phyloP scores from a whole-genome alignment of 139 green algal species.

The Chlorella sp. region DNA sequence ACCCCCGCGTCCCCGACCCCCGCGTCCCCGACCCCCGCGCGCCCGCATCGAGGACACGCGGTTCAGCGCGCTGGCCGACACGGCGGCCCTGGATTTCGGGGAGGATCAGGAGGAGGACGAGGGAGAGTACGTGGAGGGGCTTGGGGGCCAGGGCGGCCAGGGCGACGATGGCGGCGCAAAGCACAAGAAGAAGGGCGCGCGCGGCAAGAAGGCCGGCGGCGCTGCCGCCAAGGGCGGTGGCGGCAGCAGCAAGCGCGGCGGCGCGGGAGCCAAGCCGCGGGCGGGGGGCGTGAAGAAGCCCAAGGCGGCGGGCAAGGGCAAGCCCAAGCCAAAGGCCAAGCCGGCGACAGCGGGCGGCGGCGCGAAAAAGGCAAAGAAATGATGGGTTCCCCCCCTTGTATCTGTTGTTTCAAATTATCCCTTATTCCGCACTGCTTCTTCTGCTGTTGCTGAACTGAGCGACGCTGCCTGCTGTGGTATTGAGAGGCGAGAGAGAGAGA shows the following conservation, averaged over 20 bases:
- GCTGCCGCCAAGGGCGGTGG: neutral
- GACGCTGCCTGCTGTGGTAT: too few species aligned
- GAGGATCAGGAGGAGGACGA: too few species aligned
- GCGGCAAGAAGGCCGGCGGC: neutral
- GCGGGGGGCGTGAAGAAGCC: slow-evolving; percentile 22
- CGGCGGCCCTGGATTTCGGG: neutral
- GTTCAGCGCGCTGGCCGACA: neutral
- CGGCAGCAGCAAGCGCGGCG: neutral
- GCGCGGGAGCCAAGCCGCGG: slow-evolving; percentile 12
- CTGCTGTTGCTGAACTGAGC: too few species aligned
- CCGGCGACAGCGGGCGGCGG: neutral
- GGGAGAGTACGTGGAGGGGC: neutral
- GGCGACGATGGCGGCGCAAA: neutral
- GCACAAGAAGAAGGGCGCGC: neutral
- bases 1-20: neutral
- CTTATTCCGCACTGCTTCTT: too few species aligned
- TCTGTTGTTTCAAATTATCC: too few species aligned
- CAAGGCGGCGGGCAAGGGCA: neutral
- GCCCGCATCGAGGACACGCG: neutral
- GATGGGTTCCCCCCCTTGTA: too few species aligned
- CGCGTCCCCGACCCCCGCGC: neutral
- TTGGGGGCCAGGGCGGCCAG: slow-evolving; percentile 3
- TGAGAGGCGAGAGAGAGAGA: too few species aligned
- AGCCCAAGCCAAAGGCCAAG: slow-evolving; percentile 24
- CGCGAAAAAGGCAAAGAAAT: neutral